phyloP scores from a whole-genome alignment of 176 grass and related monocot species.

The Triticum urartu region DNA sequence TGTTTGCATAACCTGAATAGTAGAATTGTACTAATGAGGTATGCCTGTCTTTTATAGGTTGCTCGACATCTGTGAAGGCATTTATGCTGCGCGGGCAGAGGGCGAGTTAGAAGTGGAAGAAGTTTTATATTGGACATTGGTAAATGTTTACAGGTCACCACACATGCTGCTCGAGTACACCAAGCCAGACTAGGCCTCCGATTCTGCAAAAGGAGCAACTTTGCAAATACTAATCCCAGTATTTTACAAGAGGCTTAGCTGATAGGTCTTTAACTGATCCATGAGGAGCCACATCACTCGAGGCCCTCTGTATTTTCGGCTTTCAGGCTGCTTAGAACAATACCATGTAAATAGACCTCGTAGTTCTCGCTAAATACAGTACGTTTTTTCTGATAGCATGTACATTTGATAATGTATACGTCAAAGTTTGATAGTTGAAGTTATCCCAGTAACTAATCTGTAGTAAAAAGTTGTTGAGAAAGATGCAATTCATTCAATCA shows the following conservation, averaged over 20 bases:
- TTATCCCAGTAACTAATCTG: no score
- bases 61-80: slow-evolving; percentile 93
- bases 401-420: slow-evolving; percentile 11
- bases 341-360: slow-evolving; percentile 9
- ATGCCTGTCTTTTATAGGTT: slow-evolving; percentile 50
- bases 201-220: not conserved
- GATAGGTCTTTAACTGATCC: not conserved
- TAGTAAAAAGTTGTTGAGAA: not conserved
- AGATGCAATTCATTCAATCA: not conserved
- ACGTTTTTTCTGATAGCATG: slow-evolving; percentile 22
- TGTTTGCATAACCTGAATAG: not conserved
- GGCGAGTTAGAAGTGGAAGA: slow-evolving; percentile 97
- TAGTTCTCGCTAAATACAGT: not conserved
- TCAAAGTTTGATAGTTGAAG: not conserved
- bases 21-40: slow-evolving; percentile 7
- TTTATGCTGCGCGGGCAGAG: slow-evolving; percentile 91
- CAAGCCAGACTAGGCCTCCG: slow-evolving; percentile 43
- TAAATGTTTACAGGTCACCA: slow-evolving; percentile 92
- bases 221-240: not conserved
- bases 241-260: slow-evolving; percentile 23
- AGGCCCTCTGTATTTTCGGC: no score
- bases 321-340: not conserved
- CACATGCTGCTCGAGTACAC: slow-evolving; percentile 97
- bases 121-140: slow-evolving; percentile 91
- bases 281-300: not conserved